Evolutionary conservation across 1,139 yeast genomes (phyloP).

Genomic region (Eremothecium cymbalariae): DNA sequence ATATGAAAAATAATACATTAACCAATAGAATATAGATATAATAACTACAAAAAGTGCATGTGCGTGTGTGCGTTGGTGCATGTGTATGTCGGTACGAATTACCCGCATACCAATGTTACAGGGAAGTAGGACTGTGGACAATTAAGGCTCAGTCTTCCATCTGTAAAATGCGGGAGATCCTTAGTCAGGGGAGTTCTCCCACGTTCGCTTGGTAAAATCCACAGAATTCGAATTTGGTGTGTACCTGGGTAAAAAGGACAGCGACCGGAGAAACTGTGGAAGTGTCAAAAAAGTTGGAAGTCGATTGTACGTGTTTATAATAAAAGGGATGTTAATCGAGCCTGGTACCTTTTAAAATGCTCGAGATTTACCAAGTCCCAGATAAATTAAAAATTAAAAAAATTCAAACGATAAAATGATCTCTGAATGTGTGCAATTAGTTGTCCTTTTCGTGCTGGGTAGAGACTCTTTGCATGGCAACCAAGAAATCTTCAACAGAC

Average conservation of each 20-base stretch:
- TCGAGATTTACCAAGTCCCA: not conserved
- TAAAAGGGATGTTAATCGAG: no score
- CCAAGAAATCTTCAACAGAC: conserved; percentile 89
- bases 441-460: conserved; percentile 81
- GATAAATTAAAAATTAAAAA: not conserved
- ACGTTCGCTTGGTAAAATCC: no score
- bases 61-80: conserved; percentile 1
- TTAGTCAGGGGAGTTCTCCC: no score
- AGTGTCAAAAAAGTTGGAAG: conserved; percentile 13
- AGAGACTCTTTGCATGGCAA: conserved; percentile 96
- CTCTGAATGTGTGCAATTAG: conserved; percentile 23
- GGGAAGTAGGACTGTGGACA: no score
- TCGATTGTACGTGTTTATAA: no score
- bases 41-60: conserved; percentile 1
- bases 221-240: conserved; percentile 8
- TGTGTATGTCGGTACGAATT: no score
- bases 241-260: conserved; percentile 7
- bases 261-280: conserved; percentile 5
- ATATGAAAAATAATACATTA: conserved; percentile 1
- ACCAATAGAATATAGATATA: conserved; percentile 1
- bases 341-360: no score
- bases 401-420: conserved; percentile 1
- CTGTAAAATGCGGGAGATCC: no score
- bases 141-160: no score
- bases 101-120: no score